Evolutionary conservation across 805 yeast genomes (phyloP).

Genomic region (Candida boidinii): DNA sequence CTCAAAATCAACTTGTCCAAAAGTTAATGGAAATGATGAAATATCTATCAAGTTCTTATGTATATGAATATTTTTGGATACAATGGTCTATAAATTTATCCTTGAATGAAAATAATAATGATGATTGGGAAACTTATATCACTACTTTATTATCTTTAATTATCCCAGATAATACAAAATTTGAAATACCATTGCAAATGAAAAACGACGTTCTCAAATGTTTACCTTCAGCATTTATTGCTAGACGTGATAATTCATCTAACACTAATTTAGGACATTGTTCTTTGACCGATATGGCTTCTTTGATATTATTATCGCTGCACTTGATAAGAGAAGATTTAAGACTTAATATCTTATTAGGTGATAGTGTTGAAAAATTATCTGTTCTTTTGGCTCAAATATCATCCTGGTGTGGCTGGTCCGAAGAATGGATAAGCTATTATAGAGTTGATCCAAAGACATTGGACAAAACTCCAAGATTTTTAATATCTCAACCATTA

Average conservation of each 20-base stretch:
- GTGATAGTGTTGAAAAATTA: slow-evolving; percentile 28
- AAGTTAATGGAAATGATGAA: slow-evolving; percentile 42
- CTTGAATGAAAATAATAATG: slow-evolving; percentile 25
- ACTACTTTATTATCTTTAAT: slow-evolving; percentile 41
- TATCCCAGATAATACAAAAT: slow-evolving; percentile 32
- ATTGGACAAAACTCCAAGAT: slow-evolving; percentile 31
- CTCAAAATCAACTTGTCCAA: slow-evolving; percentile 33
- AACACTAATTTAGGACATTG: slow-evolving; percentile 4
- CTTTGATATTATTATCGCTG: slow-evolving; percentile 56
- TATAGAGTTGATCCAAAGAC: slow-evolving; percentile 31
- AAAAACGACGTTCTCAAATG: slow-evolving; percentile 18
- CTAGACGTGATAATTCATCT: slow-evolving; percentile 11
- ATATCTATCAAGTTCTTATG: slow-evolving; percentile 48
- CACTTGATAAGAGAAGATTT: slow-evolving; percentile 76
- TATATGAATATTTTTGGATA: slow-evolving; percentile 50
- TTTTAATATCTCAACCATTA: slow-evolving; percentile 36
- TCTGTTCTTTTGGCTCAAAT: slow-evolving; percentile 53
- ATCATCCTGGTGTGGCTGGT: slow-evolving; percentile 68
- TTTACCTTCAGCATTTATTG: slow-evolving; percentile 13
- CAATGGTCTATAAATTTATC: slow-evolving; percentile 52
- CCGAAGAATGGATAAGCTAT: slow-evolving; percentile 50
- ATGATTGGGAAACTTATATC: slow-evolving; percentile 57
- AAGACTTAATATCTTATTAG: slow-evolving; percentile 43
- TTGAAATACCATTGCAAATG: slow-evolving; percentile 8
- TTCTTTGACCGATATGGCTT: slow-evolving; percentile 34